Base-by-base conservation (phyloP, 805 yeast genomes). In the Hanseniaspora singularis region DNA sequence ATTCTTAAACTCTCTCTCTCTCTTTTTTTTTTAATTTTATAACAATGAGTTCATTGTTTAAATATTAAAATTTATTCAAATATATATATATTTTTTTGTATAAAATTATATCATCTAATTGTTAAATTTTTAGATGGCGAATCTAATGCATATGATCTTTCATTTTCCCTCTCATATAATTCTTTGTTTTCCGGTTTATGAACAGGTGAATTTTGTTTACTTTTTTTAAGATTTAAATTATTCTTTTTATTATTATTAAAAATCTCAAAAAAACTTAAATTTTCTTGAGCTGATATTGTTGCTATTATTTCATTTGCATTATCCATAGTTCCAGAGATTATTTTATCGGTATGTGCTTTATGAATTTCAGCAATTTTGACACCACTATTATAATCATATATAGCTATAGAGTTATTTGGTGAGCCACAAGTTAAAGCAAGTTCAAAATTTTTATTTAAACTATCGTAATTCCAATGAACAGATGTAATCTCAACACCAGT, bases 401-500 rank as follows among this genome's bases (percentile, higher is more conserved):
- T 68, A 10, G 86, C 72, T 26, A 92, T 76, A 52, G 82, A 76
- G 58, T 92, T 89, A 47, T 80, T 76, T 14, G 98, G 97, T 60
- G 75, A 83, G 2, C 97, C 98, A 57, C 92, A 95, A 5, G 96
- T 81, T 8, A 95, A 89, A 1, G 82, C 94, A 39, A 92, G 77
- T 64, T 92, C 98, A 44, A 44, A 44, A 56, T 59, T 53, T 41
- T 59, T 56, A 54, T 57, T 53, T 27, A 69, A 60, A 50, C 57
- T 55, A 20, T 33, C 32, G 52, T 76, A 77, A 0, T 95, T 94
- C 98, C 98, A 92, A 55, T 79, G 77, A 51, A 92, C 69, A 14
- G 96, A 83, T n/a, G 94, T 80, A 4, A 92, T 92, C 63, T 92
- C 98, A 0, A 95, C 81, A 5, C 89, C 95, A 0, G 96, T 82